Evolutionary conservation across 2,329 filamentous ascomycete genomes (phyloP), one percentile per base, ranked within the genome.

Genomic region (Botryotinia narcissicola): DNA sequence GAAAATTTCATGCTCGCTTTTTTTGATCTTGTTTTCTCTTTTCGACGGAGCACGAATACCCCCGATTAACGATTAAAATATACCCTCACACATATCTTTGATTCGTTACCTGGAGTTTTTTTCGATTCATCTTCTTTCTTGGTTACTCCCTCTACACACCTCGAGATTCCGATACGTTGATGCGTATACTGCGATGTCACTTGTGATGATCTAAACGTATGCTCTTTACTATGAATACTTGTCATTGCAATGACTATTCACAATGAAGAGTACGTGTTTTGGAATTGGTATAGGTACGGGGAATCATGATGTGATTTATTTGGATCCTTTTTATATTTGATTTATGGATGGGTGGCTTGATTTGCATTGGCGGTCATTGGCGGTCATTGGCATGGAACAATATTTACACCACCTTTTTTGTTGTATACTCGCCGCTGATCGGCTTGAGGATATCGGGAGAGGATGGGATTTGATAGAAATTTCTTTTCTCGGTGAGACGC

Each of bases 41-140:
- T 57, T 57, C 51, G 51, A 54, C 48, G 48, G 48, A 54, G 51
- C 69, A 66, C 61, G 70, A 72, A 44, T 68, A 59, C 51, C 37
- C 70, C 70, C 70, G 61, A 72, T 59, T 59, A 60, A 68, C 70
- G 70, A 68, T 64, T 62, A 60, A 67, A 44, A 57, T 40, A 60
- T 67, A 59, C 40, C 61, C 70, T 54, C 60, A 29, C 10, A 48
- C 70, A 72, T 68, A 72, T 64, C 59, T 63, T 60, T 68, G 70
- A 72, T 72, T 72, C 70, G 62, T 72, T 68, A 59, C 62, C 62
- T 59, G 70, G 70, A 72, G 70, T 72, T 54, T 54, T 60, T 70
- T 67, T 70, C 37, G 40, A 68, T 22, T 44, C 35, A 42, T 67
- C 61, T 67, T 37, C 51, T 57, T 29, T 66, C 63, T 35, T 46